Conservation (phyloP, 2,329 filamentous ascomycete species). For the Lachnellula arida region DNA sequence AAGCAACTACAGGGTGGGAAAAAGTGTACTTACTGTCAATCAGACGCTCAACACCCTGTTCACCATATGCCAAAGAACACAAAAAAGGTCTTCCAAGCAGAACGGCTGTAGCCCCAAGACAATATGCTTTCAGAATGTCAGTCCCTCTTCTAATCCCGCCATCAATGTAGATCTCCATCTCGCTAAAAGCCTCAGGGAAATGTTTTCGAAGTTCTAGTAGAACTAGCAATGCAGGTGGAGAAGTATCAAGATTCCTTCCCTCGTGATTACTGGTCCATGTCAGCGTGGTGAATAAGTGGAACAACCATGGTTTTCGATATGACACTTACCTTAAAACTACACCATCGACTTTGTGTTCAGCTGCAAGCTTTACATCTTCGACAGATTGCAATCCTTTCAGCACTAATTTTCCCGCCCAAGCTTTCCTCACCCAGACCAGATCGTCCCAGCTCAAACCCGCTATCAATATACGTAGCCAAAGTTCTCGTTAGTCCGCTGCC, state of each 20-base stretch:
- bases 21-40: slow-evolving; percentile 42
- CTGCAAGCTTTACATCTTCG: slow-evolving; percentile 48
- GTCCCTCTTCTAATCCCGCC: slow-evolving; percentile 57
- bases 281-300: not conserved
- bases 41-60: slow-evolving; percentile 46
- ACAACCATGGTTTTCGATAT: not conserved
- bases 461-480: slow-evolving; percentile 50
- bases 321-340: slow-evolving; percentile 39
- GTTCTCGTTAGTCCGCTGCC: slow-evolving; percentile 49
- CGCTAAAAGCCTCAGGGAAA: slow-evolving; percentile 52
- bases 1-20: not conserved
- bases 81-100: slow-evolving; percentile 56
- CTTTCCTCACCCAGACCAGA: slow-evolving; percentile 48
- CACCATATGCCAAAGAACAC: slow-evolving; percentile 51
- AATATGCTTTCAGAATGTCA: slow-evolving; percentile 61
- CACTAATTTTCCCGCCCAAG: slow-evolving; percentile 30
- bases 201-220: slow-evolving; percentile 56
- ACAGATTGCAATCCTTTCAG: slow-evolving; percentile 66
- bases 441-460: slow-evolving; percentile 48
- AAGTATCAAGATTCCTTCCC: slow-evolving; percentile 47
- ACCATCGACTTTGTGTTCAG: slow-evolving; percentile 46
- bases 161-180: slow-evolving; percentile 57
- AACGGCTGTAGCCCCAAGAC: slow-evolving; percentile 57
- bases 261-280: slow-evolving; percentile 47
- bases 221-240: slow-evolving; percentile 49